phyloP scores from a whole-genome alignment of 352 stramenopile genomes.

The Thalassiosira hispida region DNA sequence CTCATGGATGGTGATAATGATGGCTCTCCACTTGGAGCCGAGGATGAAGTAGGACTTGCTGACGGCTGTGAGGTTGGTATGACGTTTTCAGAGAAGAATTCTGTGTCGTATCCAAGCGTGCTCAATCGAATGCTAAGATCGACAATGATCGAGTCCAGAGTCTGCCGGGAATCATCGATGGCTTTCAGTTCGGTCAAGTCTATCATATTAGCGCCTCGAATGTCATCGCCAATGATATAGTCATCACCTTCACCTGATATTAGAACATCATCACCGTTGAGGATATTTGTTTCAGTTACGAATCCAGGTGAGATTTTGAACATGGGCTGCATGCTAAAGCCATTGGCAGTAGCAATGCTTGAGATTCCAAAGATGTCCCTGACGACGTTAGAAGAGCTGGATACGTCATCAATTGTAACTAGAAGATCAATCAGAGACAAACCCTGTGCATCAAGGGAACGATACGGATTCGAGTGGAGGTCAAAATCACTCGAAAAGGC shows the following conservation, averaged over 20 bases:
- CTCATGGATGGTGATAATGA: too few species aligned
- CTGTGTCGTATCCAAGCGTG: constrained; percentile 28
- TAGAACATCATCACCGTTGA: constrained; percentile 26
- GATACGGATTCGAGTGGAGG: constrained; percentile 33
- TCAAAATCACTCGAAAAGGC: constrained; percentile 37
- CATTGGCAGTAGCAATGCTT: constrained; percentile 9
- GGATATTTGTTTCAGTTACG: constrained; percentile 11
- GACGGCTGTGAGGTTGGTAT: too few species aligned
- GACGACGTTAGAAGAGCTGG: constrained; percentile 12
- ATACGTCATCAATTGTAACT: constrained; percentile 27
- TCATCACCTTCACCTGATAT: constrained; percentile 11
- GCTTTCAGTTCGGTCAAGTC: constrained; percentile 31
- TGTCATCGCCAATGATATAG: constrained; percentile 44
- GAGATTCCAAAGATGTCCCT: constrained; percentile 36
- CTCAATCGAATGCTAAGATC: constrained; percentile 30
- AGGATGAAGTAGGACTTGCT: too few species aligned
- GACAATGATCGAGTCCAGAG: constrained; percentile 19
- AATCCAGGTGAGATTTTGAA: constrained; percentile 39
- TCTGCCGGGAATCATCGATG: constrained; percentile 16
- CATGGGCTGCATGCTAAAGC: constrained; percentile 38
- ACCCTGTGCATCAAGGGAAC: constrained; percentile 25
- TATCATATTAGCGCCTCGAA: constrained; percentile 29
- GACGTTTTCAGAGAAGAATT: too few species aligned
- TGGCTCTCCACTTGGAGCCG: too few species aligned
- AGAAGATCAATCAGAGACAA: constrained; percentile 40